These are phyloP conservation scores for Annulohypoxylon truncatum DNA, from an alignment of 2,329 filamentous ascomycete species.

Conservation along the genomic window DNA sequence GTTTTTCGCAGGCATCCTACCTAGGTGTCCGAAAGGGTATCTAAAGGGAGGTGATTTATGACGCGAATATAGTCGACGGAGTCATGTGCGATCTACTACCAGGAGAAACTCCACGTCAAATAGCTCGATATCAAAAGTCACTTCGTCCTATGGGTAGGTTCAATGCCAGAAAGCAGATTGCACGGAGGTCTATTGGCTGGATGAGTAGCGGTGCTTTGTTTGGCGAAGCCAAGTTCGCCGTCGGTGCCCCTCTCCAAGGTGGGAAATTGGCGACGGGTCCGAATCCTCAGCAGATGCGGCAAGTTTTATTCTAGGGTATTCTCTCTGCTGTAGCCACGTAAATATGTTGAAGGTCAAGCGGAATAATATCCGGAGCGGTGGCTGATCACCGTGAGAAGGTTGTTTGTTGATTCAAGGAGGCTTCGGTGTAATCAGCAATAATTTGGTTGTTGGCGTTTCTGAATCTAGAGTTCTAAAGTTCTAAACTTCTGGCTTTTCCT, in stretches of 20 bases:
- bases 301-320: slow-evolving; percentile 12
- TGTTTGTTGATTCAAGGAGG: slow-evolving; percentile 15
- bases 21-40: slow-evolving; percentile 6
- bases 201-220: slow-evolving; percentile 16
- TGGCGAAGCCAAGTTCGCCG: slow-evolving; percentile 15
- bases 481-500: slow-evolving; percentile 22
- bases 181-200: slow-evolving; percentile 9
- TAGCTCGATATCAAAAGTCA: slow-evolving; percentile 22
- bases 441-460: slow-evolving; percentile 29
- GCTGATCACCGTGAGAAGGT: slow-evolving; percentile 13
- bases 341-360: slow-evolving; percentile 8
- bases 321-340: slow-evolving; percentile 7
- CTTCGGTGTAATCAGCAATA: slow-evolving; percentile 9
- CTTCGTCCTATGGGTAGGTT: slow-evolving; percentile 8
- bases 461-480: not conserved
- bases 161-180: slow-evolving; percentile 1
- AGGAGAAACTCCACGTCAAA: slow-evolving; percentile 38
- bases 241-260: slow-evolving; percentile 36
- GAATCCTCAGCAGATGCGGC: slow-evolving; percentile 30
- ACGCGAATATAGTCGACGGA: slow-evolving; percentile 16
- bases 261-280: slow-evolving; percentile 37
- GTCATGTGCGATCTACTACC: slow-evolving; percentile 41
- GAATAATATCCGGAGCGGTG: slow-evolving; percentile 10
- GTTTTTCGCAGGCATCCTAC: slow-evolving; percentile 63
- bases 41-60: slow-evolving; percentile 31